Base-by-base conservation (phyloP, 1,284 basidiomycete species). In the Ustanciosporium gigantosporum region DNA sequence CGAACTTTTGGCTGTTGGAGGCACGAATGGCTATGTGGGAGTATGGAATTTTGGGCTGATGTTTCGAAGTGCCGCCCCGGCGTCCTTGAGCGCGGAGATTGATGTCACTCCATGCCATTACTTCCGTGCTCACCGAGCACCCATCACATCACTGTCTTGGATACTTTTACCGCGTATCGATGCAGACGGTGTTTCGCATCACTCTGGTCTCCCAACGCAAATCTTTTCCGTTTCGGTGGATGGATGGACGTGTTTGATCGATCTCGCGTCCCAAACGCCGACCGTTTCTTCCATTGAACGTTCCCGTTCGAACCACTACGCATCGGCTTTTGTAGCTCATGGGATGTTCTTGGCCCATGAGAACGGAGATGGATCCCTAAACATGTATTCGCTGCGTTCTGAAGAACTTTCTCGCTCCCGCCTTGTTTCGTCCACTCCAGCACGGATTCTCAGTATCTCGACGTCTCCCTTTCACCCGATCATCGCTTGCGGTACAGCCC, bases 1-100 rank as follows among this genome's bases (percentile, higher is more conserved):
- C n/a, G 62, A 68, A 21, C 13, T 44, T 25, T 31, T 68, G 1
- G 66, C 66, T 1, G 46, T 57, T 4, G 66, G 61, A 4, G 56
- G 49, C 4, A 42, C 52, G 3, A 36, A 46, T 24, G 66, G 60
- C 14, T 57, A 42, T 50, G 35, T 68, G 13, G 62, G 48, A 7
- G 49, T 68, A 3, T 68, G 46, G 44, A 41, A 53, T 25, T 16
- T 55, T 7, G 58, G 58, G 5, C 37, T 22, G 1, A 34, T 49
- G 15, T 25, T 65, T 1, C 53, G 60, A 25, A 14, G 9, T 13
- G 8, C 8, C 14, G 17, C 14, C 8, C 19, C 21, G 9, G 36
- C 11, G 11, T 14, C 19, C 36, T 14, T 7, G 9, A 22, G 19
- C 21, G 19, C 46, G 11, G 17, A 19, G 25, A 7, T 7, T 20